Conservation (phyloP, 1,284 basidiomycete genomes). For the Ceratobasidium sp. region DNA sequence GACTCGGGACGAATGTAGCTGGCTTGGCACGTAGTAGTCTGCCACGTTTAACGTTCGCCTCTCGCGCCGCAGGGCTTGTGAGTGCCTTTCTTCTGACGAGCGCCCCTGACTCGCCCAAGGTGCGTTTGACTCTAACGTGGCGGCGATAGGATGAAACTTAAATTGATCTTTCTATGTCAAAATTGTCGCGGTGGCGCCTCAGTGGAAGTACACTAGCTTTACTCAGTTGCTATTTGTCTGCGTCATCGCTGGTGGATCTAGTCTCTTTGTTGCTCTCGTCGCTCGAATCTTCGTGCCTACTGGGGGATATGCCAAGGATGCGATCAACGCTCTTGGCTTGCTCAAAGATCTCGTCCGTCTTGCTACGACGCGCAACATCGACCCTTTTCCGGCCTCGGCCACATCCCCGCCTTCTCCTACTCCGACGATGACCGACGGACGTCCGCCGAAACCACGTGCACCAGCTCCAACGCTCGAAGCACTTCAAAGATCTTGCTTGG, state of each 20-base stretch:
- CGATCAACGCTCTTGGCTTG: slow-evolving; percentile 26
- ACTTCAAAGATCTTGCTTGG: slow-evolving; percentile 57
- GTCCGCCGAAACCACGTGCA: not conserved
- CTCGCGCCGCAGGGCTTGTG: slow-evolving; percentile 64
- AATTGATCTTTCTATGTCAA: not conserved
- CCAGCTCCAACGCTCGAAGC: slow-evolving; percentile 40
- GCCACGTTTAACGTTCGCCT: slow-evolving; percentile 63
- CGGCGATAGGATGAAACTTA: not conserved
- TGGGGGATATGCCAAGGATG: slow-evolving; percentile 41
- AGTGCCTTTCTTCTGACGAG: slow-evolving; percentile 64
- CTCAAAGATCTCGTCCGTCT: slow-evolving; percentile 40
- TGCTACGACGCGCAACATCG: slow-evolving; percentile 36
- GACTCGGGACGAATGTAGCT: slow-evolving; percentile 53
- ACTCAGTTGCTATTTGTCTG: slow-evolving; percentile 38
- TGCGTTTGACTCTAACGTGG: slow-evolving; percentile 51
- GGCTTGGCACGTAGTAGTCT: slow-evolving; percentile 64
- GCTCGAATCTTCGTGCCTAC: slow-evolving; percentile 26
- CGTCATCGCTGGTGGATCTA: slow-evolving; percentile 23
- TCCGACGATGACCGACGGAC: slow-evolving; percentile 6
- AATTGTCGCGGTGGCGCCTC: slow-evolving; percentile 2
- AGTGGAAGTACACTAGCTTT: slow-evolving; percentile 39
- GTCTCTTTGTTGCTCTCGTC: slow-evolving; percentile 28
- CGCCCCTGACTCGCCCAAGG: slow-evolving; percentile 57
- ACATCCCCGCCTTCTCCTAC: slow-evolving; percentile 30
- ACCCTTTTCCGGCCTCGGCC: not conserved